Evolutionary conservation across 2,329 filamentous ascomycete genomes (phyloP).

Genomic region (Teratosphaeria destructans): DNA sequence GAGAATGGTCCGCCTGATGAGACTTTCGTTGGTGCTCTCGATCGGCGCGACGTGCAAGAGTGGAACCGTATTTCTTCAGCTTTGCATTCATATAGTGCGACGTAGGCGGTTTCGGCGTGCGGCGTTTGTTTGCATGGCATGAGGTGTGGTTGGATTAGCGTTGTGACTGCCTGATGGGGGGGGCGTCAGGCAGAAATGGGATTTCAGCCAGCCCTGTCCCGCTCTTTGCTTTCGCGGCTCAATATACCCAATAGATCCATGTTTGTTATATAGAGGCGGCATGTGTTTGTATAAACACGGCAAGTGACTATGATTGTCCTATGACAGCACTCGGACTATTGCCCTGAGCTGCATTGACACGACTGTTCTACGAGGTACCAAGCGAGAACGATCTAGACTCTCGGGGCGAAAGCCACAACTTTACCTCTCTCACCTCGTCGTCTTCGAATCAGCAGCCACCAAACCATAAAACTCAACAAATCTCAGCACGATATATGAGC

Average conservation of each 20-base stretch:
- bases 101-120: not conserved
- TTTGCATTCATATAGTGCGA: not conserved
- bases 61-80: not conserved
- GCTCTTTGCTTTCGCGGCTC: not conserved
- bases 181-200: not conserved
- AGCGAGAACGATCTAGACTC: no score
- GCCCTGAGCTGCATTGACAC: no score
- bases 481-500: no score
- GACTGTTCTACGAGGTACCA: no score
- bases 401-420: no score
- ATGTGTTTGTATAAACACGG: not conserved
- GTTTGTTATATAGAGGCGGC: not conserved
- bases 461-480: no score
- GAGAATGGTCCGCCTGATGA: not conserved
- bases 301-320: not conserved
- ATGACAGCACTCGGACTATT: no score
- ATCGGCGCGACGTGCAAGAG: not conserved
- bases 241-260: not conserved
- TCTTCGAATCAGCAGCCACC: no score
- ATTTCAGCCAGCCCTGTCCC: not conserved
- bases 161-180: not conserved
- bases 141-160: not conserved
- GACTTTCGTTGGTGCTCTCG: not conserved
- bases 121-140: not conserved
- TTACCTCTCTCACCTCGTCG: no score